Conservation (phyloP, 75 land plant species). For the Pinus tabuliformis region DNA sequence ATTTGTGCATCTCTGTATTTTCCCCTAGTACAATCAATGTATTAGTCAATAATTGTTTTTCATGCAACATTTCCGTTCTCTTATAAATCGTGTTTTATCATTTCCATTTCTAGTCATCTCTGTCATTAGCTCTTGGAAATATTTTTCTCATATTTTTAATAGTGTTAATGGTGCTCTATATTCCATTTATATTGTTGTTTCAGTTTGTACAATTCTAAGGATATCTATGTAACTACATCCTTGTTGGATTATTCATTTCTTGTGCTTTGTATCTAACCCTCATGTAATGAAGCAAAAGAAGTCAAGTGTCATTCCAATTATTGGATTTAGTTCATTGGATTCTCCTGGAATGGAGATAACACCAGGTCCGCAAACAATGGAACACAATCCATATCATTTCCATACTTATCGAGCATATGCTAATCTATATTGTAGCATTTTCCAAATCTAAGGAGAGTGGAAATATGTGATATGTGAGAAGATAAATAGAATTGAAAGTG, state of each 20-base stretch:
- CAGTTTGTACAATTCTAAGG: background rate
- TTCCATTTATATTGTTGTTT: background rate
- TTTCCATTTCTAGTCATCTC: background rate
- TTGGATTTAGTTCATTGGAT: conserved; percentile 96
- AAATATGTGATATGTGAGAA: conserved; percentile 82
- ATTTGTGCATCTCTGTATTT: no score
- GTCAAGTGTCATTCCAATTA: conserved; percentile 64
- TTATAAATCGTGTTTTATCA: background rate
- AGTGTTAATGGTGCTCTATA: background rate
- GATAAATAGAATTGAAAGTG: conserved; percentile 80
- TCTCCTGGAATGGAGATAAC: conserved; percentile 84
- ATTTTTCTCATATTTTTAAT: background rate
- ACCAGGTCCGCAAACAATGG: conserved; percentile 68
- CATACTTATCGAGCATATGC: conserved; percentile 88
- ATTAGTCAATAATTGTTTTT: background rate
- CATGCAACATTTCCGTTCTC: background rate
- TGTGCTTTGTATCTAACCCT: background rate
- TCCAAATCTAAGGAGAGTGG: conserved; percentile 79
- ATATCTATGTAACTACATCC: background rate
- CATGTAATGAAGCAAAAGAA: conserved; percentile 86
- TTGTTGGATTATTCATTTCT: background rate
- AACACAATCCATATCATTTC: conserved; percentile 71
- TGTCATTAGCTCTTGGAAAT: background rate
- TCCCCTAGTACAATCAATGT: no score
- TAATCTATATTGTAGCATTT: conserved; percentile 71